A percentile compares a stretch with the other conserved stretches of the same genome.
phyloP scores from a whole-genome alignment of 1,284 basidiomycete species.

The Ceratobasidium sp. region DNA sequence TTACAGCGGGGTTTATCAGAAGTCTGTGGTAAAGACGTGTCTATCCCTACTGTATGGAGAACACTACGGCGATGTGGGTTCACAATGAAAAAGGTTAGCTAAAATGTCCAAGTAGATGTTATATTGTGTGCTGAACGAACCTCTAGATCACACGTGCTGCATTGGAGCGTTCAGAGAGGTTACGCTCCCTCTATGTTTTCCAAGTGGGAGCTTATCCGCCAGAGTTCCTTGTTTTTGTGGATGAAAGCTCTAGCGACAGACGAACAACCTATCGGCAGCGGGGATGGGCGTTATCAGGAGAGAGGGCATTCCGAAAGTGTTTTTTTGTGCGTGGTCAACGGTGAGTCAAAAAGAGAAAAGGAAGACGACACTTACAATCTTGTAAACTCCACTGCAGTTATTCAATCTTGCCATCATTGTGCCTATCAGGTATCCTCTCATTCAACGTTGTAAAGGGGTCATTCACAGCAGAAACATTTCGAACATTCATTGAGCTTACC shows the following conservation, averaged over 20 bases:
- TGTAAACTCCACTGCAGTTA: constrained; percentile 17
- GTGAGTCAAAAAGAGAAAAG: too few relatives aligned
- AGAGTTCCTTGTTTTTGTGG: constrained; percentile 58
- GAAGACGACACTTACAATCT: too few relatives aligned
- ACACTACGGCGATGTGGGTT: constrained; percentile 50
- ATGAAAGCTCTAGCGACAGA: constrained; percentile 56
- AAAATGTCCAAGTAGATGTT: background rate
- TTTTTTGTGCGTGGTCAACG: constrained; percentile 30
- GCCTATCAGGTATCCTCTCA: constrained; percentile 45
- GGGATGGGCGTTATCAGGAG: background rate
- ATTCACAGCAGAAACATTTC: constrained; percentile 45
- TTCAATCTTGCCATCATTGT: constrained; percentile 47
- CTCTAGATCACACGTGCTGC: background rate
- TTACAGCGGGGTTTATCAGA: constrained; percentile 32
- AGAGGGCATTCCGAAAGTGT: constrained; percentile 35
- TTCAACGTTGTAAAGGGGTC: constrained; percentile 44
- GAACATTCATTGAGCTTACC: constrained; percentile 38
- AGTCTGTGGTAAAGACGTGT: constrained; percentile 48
- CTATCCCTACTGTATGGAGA: constrained; percentile 50
- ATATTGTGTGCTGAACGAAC: background rate
- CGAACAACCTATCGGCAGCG: constrained; percentile 50
- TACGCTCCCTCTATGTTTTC: constrained; percentile 51
- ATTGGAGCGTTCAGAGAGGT: background rate
- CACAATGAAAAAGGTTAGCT: constrained; percentile 53
- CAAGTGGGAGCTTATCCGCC: constrained; percentile 50